These are phyloP conservation scores for Ilex aquifolium DNA, from an alignment of 257 asterid species.

Conservation along the genomic window DNA sequence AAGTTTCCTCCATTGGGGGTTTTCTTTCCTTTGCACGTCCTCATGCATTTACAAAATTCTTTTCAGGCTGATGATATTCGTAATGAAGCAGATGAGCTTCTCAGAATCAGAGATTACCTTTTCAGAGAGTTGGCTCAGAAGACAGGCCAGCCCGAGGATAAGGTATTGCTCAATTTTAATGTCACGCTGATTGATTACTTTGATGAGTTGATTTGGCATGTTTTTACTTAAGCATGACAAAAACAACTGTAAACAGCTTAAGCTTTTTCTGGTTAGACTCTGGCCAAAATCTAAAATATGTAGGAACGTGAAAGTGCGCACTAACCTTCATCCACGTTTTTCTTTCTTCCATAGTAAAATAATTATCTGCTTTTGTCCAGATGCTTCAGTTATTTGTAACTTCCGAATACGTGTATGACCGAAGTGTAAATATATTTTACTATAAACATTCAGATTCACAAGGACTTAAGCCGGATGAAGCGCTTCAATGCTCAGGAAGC, in stretches of 20 bases:
- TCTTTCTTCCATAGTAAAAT: neutral
- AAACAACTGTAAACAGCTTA: neutral
- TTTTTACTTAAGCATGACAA: too few relatives aligned
- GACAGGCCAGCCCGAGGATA: slow-evolving; percentile 78
- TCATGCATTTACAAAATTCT: slow-evolving; percentile 3
- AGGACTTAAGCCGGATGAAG: slow-evolving; percentile 65
- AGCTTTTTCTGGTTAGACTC: neutral
- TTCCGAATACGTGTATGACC: too few relatives aligned
- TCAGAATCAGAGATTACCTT: slow-evolving; percentile 82
- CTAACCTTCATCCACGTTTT: neutral
- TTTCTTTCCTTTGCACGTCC: slow-evolving; percentile 4
- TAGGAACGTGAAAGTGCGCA: neutral
- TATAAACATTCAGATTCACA: slow-evolving; percentile 44
- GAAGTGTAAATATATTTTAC: neutral
- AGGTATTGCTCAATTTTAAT: slow-evolving; percentile 30
- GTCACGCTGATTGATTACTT: too few relatives aligned
- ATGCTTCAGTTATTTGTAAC: neutral
- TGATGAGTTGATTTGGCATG: too few relatives aligned
- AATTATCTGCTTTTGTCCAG: neutral
- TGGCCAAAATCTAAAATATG: neutral
- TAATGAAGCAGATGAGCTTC: slow-evolving; percentile 82
- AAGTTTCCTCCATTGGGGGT: neutral
- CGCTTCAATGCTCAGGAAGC: slow-evolving; percentile 75
- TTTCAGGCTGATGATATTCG: slow-evolving; percentile 82
- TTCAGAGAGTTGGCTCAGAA: slow-evolving; percentile 80